Base-by-base conservation (phyloP, 805 yeast genomes). In the Jamesozyma rosinii region DNA sequence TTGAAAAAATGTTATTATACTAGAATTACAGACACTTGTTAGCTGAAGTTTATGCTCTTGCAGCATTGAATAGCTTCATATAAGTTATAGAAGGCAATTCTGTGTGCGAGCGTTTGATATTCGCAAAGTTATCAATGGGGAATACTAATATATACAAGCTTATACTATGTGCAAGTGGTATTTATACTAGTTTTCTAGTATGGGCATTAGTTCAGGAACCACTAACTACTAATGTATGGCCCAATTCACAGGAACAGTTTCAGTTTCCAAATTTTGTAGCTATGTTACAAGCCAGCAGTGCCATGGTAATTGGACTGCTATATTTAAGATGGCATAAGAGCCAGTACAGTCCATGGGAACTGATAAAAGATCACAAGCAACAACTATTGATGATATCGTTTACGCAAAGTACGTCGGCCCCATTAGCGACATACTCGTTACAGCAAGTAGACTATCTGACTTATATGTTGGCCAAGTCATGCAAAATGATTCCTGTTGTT, bases 181-280 rank as follows among this genome's bases (percentile, higher is more conserved):
- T 92, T 31, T 92, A 92, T 57, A 77, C 76, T 2, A 82, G 95
- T 39, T 92, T 92, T 54, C 66, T 92, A 22, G 73, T 90, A 1
- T 92, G 98, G 98, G 88, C 95, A 0, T 74, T 86, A 31, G 74
- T 92, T 11, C 97, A 92, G 58, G 98, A 92, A 61, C 79, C 90
- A 38, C 77, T 92, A 49, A 74, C 88, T 13, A 77, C 88, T 1
- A 80, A 79, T 37, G 75, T 83, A 11, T 87, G 88, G 63, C 86
- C 84, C 1, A 53, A 66, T 8, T 73, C 74, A 26, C 56, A 62
- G 14, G 71, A 68, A 24, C 69, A 67, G 41, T 89, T 87, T 66
- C 74, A 79, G 46, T 81, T 87, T 1, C 88, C 97, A 1, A 72
- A 86, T 44, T 71, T 87, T n/a, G 76, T 89, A 47, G 86, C 85